Conservation (phyloP, 2,329 filamentous ascomycete genomes). For the Fragosphaeria purpurea region DNA sequence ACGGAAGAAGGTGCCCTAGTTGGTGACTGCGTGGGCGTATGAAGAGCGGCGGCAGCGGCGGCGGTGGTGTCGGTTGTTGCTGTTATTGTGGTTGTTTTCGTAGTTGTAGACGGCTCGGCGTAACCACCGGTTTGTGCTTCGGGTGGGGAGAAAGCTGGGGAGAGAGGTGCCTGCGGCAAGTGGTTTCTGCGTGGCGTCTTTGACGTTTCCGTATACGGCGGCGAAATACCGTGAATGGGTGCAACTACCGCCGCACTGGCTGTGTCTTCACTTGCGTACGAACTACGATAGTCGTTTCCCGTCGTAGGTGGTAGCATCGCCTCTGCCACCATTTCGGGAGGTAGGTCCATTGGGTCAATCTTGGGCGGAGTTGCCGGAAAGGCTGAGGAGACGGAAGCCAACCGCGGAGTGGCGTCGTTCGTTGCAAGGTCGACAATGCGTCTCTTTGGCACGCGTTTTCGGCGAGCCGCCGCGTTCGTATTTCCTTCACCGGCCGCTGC, state of each 20-base stretch:
- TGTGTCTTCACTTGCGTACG: too few species aligned
- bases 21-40: background rate
- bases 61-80: background rate
- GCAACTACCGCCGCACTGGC: too few species aligned
- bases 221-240: constrained; percentile 23
- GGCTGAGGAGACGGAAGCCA: background rate
- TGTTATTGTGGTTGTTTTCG: too few species aligned
- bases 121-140: too few species aligned
- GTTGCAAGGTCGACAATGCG: constrained; percentile 56
- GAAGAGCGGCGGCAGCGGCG: too few species aligned
- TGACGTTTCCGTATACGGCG: constrained; percentile 22
- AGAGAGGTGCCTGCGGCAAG: too few species aligned
- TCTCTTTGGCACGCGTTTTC: constrained; percentile 49
- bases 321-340: background rate
- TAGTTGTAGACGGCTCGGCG: too few species aligned
- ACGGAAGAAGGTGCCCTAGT: background rate
- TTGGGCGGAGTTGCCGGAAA: constrained; percentile 16
- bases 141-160: too few species aligned
- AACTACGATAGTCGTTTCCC: constrained; percentile 29
- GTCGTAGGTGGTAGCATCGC: background rate
- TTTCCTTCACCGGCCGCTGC: constrained; percentile 48
- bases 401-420: constrained; percentile 25
- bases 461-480: constrained; percentile 44
- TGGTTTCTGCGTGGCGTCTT: too few species aligned
- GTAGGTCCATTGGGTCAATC: background rate